phyloP scores from a whole-genome alignment of 176 grass and related monocot species.

The Microstegium vimineum region DNA sequence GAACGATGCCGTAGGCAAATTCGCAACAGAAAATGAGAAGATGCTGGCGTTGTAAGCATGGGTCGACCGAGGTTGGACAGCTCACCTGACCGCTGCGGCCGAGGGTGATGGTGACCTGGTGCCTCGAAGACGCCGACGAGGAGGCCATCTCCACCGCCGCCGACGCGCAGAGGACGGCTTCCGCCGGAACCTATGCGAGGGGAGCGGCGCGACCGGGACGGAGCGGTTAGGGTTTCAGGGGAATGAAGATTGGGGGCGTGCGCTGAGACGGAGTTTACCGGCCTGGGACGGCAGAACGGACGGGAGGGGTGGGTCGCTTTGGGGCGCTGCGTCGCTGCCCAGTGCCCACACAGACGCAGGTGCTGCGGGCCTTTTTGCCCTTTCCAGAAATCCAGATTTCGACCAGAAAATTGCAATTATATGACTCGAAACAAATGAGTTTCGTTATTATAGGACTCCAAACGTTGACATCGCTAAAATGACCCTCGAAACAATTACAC shows the following conservation, averaged over 20 bases:
- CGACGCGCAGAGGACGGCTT: not conserved
- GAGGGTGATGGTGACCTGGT: constrained; percentile 67
- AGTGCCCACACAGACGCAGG: too few relatives aligned
- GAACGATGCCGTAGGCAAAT: not conserved
- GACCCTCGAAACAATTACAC: too few relatives aligned
- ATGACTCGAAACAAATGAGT: too few relatives aligned
- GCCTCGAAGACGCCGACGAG: constrained; percentile 36
- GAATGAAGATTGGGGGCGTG: constrained; percentile 10
- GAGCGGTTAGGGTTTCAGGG: constrained; percentile 26
- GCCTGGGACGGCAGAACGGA: too few relatives aligned
- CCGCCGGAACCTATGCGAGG: not conserved
- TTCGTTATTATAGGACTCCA: too few relatives aligned
- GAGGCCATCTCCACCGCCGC: constrained; percentile 31
- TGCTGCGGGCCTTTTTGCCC: too few relatives aligned
- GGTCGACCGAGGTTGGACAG: not conserved
- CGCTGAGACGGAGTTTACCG: not conserved
- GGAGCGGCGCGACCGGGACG: not conserved
- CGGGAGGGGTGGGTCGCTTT: too few relatives aligned
- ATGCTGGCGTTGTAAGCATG: not conserved
- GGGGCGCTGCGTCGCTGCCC: too few relatives aligned
- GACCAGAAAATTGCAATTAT: too few relatives aligned
- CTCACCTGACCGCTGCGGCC: constrained; percentile 70
- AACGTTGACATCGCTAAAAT: too few relatives aligned
- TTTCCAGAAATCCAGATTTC: too few relatives aligned
- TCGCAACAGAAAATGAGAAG: not conserved